Evolutionary conservation across 164 flowering plant species (phyloP).

Genomic region (Santalum album): DNA sequence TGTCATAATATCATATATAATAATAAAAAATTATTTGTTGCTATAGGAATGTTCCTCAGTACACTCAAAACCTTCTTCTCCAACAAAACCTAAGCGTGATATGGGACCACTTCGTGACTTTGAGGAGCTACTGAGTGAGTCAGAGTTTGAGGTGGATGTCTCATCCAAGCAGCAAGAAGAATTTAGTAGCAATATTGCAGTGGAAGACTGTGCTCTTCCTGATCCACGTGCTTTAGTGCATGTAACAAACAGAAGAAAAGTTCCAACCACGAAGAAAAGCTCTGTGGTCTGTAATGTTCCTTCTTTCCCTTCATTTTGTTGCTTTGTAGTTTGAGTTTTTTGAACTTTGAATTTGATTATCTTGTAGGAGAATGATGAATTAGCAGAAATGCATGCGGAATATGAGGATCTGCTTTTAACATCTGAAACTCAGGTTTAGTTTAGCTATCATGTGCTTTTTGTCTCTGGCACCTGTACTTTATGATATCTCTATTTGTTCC

Average conservation of each 20-base stretch:
- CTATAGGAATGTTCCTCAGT: slow-evolving; percentile 11
- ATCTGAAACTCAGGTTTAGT: slow-evolving; percentile 64
- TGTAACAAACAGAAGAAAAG: slow-evolving; percentile 83
- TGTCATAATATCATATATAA: too few species aligned
- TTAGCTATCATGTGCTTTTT: slow-evolving; percentile 1
- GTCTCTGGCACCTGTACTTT: background rate
- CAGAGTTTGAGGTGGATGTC: slow-evolving; percentile 16
- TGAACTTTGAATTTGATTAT: slow-evolving; percentile 6
- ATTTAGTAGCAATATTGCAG: slow-evolving; percentile 4
- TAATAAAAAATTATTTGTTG: too few species aligned
- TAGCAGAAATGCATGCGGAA: slow-evolving; percentile 39
- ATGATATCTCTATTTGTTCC: background rate
- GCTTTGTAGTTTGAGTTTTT: background rate
- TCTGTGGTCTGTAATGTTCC: slow-evolving; percentile 26
- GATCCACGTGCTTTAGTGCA: slow-evolving; percentile 57
- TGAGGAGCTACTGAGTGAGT: slow-evolving; percentile 50
- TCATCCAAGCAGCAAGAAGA: slow-evolving; percentile 21
- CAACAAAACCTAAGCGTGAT: slow-evolving; percentile 29
- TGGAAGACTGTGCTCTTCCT: slow-evolving; percentile 46
- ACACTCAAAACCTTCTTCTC: slow-evolving; percentile 25
- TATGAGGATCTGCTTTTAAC: slow-evolving; percentile 60
- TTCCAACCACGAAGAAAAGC: slow-evolving; percentile 37
- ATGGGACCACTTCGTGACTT: slow-evolving; percentile 61
- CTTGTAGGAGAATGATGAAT: slow-evolving; percentile 45
- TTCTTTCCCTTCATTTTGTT: slow-evolving; percentile 6